Evolutionary conservation across 2,329 filamentous ascomycete species (phyloP), one percentile per base, ranked within the genome.

Genomic region (Epichloe coenophiala): DNA sequence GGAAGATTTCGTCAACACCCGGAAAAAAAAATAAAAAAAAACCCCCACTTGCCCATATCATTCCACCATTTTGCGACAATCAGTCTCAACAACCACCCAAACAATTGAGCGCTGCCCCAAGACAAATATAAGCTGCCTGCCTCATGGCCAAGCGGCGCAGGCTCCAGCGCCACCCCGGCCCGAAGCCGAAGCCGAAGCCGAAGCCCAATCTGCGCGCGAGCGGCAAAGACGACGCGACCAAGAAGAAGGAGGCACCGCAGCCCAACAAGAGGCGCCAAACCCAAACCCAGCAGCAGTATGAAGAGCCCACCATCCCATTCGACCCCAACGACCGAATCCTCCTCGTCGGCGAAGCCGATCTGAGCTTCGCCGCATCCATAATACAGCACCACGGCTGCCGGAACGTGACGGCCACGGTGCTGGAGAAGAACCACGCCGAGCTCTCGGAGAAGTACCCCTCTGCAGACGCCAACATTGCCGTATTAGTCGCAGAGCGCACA

Each of bases 331-430:
- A 89, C 57, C 70, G 76, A 58, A 88, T 91, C 55, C 78, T 93
- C 6, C 77, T 91, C 3, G 69, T 91, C 48, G 87, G 87, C 59
- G 87, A 93, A 63, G 87, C 81, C 56, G 87, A 94, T 66, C 79
- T 93, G 61, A 88, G 84, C 63, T 91, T 89, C 64, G 78, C 86
- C 12, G 75, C 76, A 31, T 82, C 80, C 2, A 73, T 91, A 2
- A 72, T 84, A 48, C 66, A 74, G 49, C 73, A 84, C 59, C 84
- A 88, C 67, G 74, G 71, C 56, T 87, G 81, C 69, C 74, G 70
- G 53, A 72, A 81, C 59, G 65, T 91, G 5, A 83, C 79, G 0
- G 85, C 84, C 38, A 89, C 86, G 2, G 80, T 84, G 15, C 75
- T 78, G 58, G 86, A 90, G 63, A 71, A 70, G 59, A 65, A 68